Conservation (phyloP, 169 alveolate species). For the Eimeria acervulina region DNA sequence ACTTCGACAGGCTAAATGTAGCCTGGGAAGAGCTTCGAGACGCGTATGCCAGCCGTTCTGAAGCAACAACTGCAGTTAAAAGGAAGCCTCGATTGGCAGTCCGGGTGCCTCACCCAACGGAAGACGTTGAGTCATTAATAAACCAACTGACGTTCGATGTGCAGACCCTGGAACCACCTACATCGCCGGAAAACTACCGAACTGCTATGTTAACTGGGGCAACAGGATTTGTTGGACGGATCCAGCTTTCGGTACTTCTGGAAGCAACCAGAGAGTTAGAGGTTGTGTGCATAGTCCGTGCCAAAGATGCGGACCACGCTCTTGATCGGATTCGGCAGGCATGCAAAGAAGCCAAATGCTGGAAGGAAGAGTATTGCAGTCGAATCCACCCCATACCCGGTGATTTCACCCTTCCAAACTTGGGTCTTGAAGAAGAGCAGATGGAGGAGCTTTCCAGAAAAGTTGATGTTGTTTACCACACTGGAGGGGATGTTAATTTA, state of each 20-base stretch:
- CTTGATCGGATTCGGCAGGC: conserved; percentile 86
- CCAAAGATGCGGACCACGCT: conserved; percentile 84
- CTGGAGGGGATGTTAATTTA: conserved; percentile 89
- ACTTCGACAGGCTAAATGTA: conserved; percentile 85
- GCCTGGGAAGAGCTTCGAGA: conserved; percentile 87
- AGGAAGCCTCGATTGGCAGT: conserved; percentile 55
- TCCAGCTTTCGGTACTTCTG: conserved; percentile 85
- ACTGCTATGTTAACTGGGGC: conserved; percentile 87
- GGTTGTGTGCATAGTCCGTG: conserved; percentile 87
- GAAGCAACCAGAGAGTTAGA: conserved; percentile 68
- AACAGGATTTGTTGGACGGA: conserved; percentile 89
- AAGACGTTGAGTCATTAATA: conserved; percentile 82
- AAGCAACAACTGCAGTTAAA: conserved; percentile 18
- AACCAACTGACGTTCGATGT: conserved; percentile 83
- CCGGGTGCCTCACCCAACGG: conserved; percentile 85
- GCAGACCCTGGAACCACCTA: conserved; percentile 79
- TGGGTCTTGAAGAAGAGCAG: conserved; percentile 86
- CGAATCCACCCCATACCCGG: conserved; percentile 86
- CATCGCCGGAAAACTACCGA: conserved; percentile 81
- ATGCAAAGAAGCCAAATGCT: conserved; percentile 87
- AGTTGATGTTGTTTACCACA: conserved; percentile 88
- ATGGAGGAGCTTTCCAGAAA: conserved; percentile 83
- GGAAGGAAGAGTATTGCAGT: conserved; percentile 84
- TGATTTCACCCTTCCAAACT: conserved; percentile 84
- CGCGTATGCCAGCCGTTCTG: conserved; percentile 66